Base-by-base conservation (phyloP, 441 rosid genomes). In the Brassica balearica region DNA sequence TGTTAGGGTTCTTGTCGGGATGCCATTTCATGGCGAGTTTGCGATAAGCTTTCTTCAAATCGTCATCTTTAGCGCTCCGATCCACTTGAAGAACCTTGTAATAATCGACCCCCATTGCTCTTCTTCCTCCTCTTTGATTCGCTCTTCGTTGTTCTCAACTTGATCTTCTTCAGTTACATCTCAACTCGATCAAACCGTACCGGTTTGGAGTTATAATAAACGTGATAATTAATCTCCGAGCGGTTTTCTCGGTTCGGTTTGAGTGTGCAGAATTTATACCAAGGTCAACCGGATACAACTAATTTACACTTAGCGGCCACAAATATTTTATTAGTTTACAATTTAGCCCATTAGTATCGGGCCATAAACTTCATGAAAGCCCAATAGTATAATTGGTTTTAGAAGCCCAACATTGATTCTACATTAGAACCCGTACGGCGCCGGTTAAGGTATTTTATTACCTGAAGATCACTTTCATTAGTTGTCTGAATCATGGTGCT, bases 1-100 rank as follows among this genome's bases (percentile, higher is more conserved):
- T 88, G 51, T 80, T 88, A n/a, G 95, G 98, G 84, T 92, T 94
- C 88, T 94, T 94, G 76, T 92, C 98, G 71, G 98, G 98, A 64
- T 91, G 98, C 98, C 97, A 92, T 51, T 90, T 92, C 96, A 94
- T 91, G 59, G 97, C 97, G 68, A 92, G 95, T 84, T 94, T 94
- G 75, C 98, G 85, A 74, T 94, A 94, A 61, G 97, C 88, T 77
- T 92, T 94, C 92, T 92, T 95, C 87, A 92, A 83, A 71, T 94
- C 98, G 1, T 90, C 97, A 68, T 94, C 95, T 14, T 77, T 91
- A 2, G 96, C 90, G 60, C 72, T 85, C 84, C 84, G 86, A 68
- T 89, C 91, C 2, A 94, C 97, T 79, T 86, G 91, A 77, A 94
- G 82, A 68, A 91, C 71, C 79, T 85, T 91, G 85, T 94, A 94